Percentiles rank a stretch among this genome's conserved stretches.
These are phyloP conservation scores for Phytophthora brassicae DNA, from an alignment of 352 stramenopile species.

Conservation along the genomic window DNA sequence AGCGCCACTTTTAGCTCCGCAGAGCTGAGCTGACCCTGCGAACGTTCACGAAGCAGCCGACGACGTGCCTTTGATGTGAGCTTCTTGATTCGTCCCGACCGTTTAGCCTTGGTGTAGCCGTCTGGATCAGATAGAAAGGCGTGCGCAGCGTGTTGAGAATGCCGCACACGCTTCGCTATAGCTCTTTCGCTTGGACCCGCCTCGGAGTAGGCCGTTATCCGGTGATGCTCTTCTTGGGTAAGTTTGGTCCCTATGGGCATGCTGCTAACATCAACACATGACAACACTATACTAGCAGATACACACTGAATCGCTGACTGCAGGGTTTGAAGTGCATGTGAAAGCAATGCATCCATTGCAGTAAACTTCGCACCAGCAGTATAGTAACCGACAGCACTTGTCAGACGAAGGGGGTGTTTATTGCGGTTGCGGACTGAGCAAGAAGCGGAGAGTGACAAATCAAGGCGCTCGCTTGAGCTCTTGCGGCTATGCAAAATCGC, in stretches of 20 bases:
- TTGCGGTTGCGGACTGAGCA: not conserved
- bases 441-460: not conserved
- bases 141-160: not conserved
- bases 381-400: not conserved
- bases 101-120: not conserved
- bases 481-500: too few species aligned
- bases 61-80: not conserved
- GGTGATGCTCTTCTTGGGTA: not conserved
- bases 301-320: not conserved
- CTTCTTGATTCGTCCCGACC: not conserved
- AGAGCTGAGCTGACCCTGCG: not conserved
- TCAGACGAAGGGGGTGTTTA: not conserved
- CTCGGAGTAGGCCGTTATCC: not conserved
- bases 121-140: not conserved
- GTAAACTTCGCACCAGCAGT: not conserved
- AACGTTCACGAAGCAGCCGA: not conserved
- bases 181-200: not conserved
- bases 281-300: not conserved
- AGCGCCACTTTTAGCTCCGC: not conserved
- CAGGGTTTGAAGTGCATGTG: not conserved
- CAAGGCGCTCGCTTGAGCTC: too few species aligned
- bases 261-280: not conserved
- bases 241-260: not conserved
- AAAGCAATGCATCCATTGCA: not conserved
- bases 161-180: not conserved